Conservation (phyloP, 345 rosid genomes). For the Eucalyptus erythrocorys region DNA sequence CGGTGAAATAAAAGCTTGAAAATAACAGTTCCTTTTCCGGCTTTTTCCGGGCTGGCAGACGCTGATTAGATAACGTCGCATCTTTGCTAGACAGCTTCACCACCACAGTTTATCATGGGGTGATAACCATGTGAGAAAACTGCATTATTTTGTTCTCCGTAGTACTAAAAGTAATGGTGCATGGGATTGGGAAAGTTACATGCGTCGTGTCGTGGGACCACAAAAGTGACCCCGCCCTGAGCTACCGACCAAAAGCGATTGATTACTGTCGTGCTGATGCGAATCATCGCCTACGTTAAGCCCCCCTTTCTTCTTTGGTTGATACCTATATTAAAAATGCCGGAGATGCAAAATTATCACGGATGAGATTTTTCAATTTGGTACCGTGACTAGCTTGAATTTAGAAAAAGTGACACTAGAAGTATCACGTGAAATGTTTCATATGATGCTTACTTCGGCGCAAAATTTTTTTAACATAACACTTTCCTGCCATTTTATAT, state of each 20-base stretch:
- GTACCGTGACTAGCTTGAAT: background rate
- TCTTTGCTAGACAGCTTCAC: background rate
- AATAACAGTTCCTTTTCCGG: background rate
- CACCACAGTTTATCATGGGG: background rate
- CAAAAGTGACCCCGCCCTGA: background rate
- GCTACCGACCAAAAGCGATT: background rate
- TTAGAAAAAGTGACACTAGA: background rate
- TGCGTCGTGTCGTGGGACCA: background rate
- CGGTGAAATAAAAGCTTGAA: background rate
- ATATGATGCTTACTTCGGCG: accelerated
- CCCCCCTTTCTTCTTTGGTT: background rate
- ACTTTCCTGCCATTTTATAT: background rate
- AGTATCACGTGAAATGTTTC: background rate
- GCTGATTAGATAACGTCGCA: background rate
- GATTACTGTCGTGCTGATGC: background rate
- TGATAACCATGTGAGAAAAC: background rate
- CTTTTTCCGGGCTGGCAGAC: background rate
- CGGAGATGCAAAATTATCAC: background rate
- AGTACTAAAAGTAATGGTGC: background rate
- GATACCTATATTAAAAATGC: background rate
- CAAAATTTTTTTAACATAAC: accelerated
- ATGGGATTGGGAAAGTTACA: background rate
- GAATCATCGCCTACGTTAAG: background rate
- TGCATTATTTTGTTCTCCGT: background rate
- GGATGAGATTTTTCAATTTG: background rate